Conservation (phyloP, 2,329 filamentous ascomycete species). For the Phoma sp. region DNA sequence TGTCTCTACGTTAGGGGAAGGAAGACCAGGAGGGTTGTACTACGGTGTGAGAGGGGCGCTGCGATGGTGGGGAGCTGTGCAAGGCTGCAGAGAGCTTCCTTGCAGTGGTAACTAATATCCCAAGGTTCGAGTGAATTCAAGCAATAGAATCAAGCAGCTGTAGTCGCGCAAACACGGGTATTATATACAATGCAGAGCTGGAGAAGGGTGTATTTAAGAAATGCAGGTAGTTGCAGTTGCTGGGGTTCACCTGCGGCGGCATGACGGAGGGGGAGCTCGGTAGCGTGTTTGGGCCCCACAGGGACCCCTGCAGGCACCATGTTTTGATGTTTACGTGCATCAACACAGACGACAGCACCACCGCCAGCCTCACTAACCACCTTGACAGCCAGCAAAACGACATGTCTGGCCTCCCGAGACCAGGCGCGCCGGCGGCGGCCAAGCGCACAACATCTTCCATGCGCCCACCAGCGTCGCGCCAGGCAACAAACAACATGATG, state of each 20-base stretch:
- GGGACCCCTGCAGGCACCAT: conserved; percentile 9
- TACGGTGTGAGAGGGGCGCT: conserved; percentile 1
- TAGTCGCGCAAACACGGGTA: not conserved
- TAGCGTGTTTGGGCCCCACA: conserved; percentile 11
- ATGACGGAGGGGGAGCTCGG: conserved; percentile 9
- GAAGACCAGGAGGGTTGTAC: not conserved
- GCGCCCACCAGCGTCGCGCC: conserved; percentile 61
- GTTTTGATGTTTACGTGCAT: conserved; percentile 21
- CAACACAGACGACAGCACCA: conserved; percentile 24
- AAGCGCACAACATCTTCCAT: conserved; percentile 58
- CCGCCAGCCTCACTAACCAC: conserved; percentile 13
- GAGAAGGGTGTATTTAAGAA: not conserved
- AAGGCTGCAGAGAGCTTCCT: not conserved
- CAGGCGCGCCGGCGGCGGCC: conserved; percentile 54
- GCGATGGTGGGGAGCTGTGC: not conserved
- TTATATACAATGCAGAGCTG: conserved; percentile 1
- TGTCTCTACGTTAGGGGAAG: not conserved
- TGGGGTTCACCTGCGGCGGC: conserved; percentile 1
- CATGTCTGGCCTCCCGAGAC: conserved; percentile 63
- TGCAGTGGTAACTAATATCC: not conserved
- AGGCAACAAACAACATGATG: conserved; percentile 48
- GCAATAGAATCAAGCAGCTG: not conserved
- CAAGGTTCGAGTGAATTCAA: not conserved
- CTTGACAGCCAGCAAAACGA: conserved; percentile 19
- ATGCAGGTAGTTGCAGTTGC: not conserved